Conservation (phyloP, 805 yeast genomes). For the Spathaspora hagerdaliae region DNA sequence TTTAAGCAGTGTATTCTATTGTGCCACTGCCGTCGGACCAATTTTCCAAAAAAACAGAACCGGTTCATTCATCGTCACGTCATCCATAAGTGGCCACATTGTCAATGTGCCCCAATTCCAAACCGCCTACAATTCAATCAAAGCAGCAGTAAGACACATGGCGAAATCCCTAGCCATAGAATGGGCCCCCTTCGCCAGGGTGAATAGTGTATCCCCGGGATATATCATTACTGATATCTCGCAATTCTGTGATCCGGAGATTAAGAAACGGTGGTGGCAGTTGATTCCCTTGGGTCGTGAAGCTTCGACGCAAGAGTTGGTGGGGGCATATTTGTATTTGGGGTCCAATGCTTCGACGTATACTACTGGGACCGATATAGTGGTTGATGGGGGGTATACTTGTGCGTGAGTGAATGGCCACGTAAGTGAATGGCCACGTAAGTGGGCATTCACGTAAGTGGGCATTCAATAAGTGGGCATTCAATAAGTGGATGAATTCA, state of each 20-base stretch:
- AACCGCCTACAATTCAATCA: conserved; percentile 45
- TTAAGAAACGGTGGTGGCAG: conserved; percentile 35
- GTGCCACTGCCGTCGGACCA: conserved; percentile 39
- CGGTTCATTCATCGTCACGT: conserved; percentile 43
- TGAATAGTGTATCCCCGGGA: conserved; percentile 42
- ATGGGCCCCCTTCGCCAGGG: conserved; percentile 46
- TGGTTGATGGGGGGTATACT: conserved; percentile 47
- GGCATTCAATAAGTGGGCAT: too few relatives aligned
- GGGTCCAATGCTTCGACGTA: conserved; percentile 42
- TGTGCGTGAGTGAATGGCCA: conserved; percentile 16
- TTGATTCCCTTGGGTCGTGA: conserved; percentile 46
- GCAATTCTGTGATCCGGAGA: conserved; percentile 28
- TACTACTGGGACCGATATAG: conserved; percentile 42
- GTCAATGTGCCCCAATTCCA: conserved; percentile 44
- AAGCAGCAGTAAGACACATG: conserved; percentile 42
- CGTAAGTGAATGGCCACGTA: too few relatives aligned
- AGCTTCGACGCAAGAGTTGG: conserved; percentile 39
- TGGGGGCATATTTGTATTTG: conserved; percentile 44
- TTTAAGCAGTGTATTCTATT: conserved; percentile 39
- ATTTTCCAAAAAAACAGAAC: conserved; percentile 35
- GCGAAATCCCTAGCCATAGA: conserved; percentile 43
- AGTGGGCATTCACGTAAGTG: too few relatives aligned
- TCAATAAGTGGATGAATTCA: too few relatives aligned
- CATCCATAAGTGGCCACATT: conserved; percentile 47
- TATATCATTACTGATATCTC: conserved; percentile 39